Percentiles rank a stretch among this genome's conserved stretches.
phyloP scores from a whole-genome alignment of 2,329 filamentous ascomycete species.

The Rhynchosporium graminicola region DNA sequence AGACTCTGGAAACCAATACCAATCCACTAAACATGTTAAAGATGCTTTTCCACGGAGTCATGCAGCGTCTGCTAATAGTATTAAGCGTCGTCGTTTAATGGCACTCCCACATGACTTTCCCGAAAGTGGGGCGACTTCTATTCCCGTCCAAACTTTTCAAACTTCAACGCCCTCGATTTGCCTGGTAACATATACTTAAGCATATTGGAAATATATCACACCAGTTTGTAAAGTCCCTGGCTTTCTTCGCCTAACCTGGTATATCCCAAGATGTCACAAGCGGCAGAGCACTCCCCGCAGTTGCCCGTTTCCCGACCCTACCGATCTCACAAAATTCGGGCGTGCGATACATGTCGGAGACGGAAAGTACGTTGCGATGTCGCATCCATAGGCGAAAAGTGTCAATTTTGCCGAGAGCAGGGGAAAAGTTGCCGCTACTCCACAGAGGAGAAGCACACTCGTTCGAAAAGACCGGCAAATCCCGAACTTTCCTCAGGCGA shows the following conservation, averaged over 20 bases:
- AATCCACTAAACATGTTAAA: background rate
- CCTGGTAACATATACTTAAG: background rate
- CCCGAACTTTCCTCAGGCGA: background rate
- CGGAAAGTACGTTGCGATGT: conserved; percentile 63
- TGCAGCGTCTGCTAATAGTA: background rate
- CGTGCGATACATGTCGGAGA: conserved; percentile 60
- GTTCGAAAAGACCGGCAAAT: background rate
- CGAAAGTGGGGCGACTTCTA: conserved; percentile 10
- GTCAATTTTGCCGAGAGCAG: conserved; percentile 53
- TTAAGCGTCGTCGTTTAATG: background rate
- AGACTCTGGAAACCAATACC: background rate
- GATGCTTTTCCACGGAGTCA: background rate
- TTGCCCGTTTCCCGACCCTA: conserved; percentile 49
- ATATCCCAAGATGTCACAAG: background rate
- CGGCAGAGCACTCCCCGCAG: background rate
- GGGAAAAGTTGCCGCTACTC: conserved; percentile 7
- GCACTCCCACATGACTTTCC: background rate
- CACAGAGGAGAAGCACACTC: conserved; percentile 4
- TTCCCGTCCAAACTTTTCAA: background rate
- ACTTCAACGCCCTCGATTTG: background rate
- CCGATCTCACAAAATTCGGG: conserved; percentile 61
- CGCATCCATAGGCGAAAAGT: conserved; percentile 53
- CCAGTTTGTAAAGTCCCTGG: background rate
- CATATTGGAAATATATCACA: background rate
- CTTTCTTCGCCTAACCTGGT: background rate